phyloP scores from a whole-genome alignment of 2,329 filamentous ascomycete genomes.

The Botryotinia calthae region DNA sequence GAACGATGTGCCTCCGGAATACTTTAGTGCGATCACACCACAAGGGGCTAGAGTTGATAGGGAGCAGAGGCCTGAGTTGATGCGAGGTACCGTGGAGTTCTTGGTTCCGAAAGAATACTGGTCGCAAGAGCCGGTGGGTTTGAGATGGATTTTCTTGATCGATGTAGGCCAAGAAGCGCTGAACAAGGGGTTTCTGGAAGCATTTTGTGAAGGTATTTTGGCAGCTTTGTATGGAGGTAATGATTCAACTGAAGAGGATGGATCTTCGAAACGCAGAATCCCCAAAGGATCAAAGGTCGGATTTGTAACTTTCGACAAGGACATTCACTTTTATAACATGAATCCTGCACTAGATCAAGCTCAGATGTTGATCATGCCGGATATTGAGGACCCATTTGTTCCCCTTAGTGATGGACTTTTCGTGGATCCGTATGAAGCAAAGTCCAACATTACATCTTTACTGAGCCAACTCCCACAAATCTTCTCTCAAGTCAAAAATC shows the following conservation, averaged over 20 bases:
- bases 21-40: slow-evolving; percentile 87
- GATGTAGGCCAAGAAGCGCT: slow-evolving; percentile 91
- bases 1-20: slow-evolving; percentile 88
- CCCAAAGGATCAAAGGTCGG: slow-evolving; percentile 83
- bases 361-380: slow-evolving; percentile 98
- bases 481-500: slow-evolving; percentile 84
- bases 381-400: slow-evolving; percentile 94
- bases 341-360: slow-evolving; percentile 76
- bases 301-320: slow-evolving; percentile 93
- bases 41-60: slow-evolving; percentile 85
- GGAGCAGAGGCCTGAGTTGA: slow-evolving; percentile 83
- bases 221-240: slow-evolving; percentile 77
- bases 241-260: slow-evolving; percentile 47
- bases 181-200: slow-evolving; percentile 86
- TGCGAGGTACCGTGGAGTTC: slow-evolving; percentile 91
- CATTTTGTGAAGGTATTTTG: slow-evolving; percentile 85
- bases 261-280: slow-evolving; percentile 55
- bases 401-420: slow-evolving; percentile 89
- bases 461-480: slow-evolving; percentile 78
- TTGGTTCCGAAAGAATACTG: slow-evolving; percentile 98
- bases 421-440: slow-evolving; percentile 89
- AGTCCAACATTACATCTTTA: slow-evolving; percentile 82
- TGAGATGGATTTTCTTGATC: slow-evolving; percentile 87
- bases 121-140: slow-evolving; percentile 86
- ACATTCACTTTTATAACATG: slow-evolving; percentile 97